Percentiles rank a stretch among this genome's conserved stretches.
phyloP scores from a whole-genome alignment of 1,284 basidiomycete species.

The Cutaneotrichosporon cutaneum region DNA sequence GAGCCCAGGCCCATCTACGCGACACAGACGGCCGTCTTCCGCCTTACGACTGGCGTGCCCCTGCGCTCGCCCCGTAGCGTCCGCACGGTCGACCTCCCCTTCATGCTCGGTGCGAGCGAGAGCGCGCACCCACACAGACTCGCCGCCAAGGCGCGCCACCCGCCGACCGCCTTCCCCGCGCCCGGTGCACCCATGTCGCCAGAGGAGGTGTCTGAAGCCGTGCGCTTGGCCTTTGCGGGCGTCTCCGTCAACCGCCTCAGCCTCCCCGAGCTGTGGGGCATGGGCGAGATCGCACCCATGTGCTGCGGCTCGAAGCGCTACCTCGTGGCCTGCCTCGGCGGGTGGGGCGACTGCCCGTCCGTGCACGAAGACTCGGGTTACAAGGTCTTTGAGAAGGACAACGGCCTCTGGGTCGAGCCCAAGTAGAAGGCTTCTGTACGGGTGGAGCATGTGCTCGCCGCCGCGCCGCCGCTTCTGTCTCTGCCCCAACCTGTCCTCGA shows the following conservation, averaged over 20 bases:
- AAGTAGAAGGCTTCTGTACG: neutral
- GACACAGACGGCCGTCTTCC: slow-evolving; percentile 70
- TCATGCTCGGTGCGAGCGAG: slow-evolving; percentile 45
- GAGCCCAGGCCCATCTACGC: slow-evolving; percentile 58
- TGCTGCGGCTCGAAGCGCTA: slow-evolving; percentile 62
- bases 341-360: slow-evolving; percentile 44
- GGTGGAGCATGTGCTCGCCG: neutral
- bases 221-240: slow-evolving; percentile 60
- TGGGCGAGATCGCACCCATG: slow-evolving; percentile 59
- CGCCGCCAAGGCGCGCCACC: slow-evolving; percentile 59
- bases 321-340: slow-evolving; percentile 46
- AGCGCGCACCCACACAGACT: slow-evolving; percentile 52
- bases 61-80: slow-evolving; percentile 52
- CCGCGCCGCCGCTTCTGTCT: neutral
- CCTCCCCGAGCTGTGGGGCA: slow-evolving; percentile 70
- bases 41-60: slow-evolving; percentile 44
- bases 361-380: slow-evolving; percentile 1
- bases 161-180: slow-evolving; percentile 27
- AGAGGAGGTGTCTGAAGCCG: slow-evolving; percentile 58
- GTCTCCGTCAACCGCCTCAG: slow-evolving; percentile 56
- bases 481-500: neutral
- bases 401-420: slow-evolving; percentile 11
- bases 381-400: slow-evolving; percentile 9
- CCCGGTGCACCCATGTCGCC: slow-evolving; percentile 52
- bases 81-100: slow-evolving; percentile 48